phyloP scores from a whole-genome alignment of 805 yeast species.

The Ogataea neopini region DNA sequence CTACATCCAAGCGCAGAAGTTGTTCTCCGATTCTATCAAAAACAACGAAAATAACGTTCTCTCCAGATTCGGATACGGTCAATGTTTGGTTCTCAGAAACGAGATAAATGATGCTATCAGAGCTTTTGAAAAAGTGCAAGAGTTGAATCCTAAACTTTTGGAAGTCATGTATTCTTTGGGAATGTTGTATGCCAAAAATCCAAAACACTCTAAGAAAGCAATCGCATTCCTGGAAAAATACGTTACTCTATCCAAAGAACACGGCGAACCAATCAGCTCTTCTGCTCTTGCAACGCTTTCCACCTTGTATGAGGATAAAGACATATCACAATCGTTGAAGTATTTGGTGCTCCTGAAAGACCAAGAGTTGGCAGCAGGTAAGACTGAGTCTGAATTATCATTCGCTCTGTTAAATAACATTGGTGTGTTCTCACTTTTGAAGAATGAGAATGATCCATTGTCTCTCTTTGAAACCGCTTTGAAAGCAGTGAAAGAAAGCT shows the following conservation, averaged over 20 bases:
- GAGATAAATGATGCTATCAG: slow-evolving; percentile 81
- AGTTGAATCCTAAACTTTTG: slow-evolving; percentile 62
- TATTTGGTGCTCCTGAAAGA: slow-evolving; percentile 48
- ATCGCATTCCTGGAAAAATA: slow-evolving; percentile 69
- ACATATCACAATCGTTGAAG: slow-evolving; percentile 64
- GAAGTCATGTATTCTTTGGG: slow-evolving; percentile 82
- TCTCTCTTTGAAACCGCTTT: slow-evolving; percentile 45
- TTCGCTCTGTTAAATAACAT: slow-evolving; percentile 74
- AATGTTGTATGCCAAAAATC: slow-evolving; percentile 58
- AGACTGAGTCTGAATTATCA: slow-evolving; percentile 47
- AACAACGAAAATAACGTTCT: slow-evolving; percentile 63
- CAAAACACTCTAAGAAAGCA: slow-evolving; percentile 47
- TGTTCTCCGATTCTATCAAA: slow-evolving; percentile 71
- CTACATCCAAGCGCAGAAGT: slow-evolving; percentile 66
- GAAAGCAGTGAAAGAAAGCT: slow-evolving; percentile 38
- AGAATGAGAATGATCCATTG: slow-evolving; percentile 48
- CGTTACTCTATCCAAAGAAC: slow-evolving; percentile 57
- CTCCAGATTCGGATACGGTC: slow-evolving; percentile 82
- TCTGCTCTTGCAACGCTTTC: slow-evolving; percentile 72
- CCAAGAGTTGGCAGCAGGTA: slow-evolving; percentile 44
- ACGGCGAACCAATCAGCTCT: slow-evolving; percentile 56
- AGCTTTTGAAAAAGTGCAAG: slow-evolving; percentile 74
- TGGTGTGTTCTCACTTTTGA: slow-evolving; percentile 78
- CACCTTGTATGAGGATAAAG: slow-evolving; percentile 65
- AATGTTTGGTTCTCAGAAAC: slow-evolving; percentile 74